Conservation (phyloP, 331 rosid species). For the Rhamnella rubrinervis region DNA sequence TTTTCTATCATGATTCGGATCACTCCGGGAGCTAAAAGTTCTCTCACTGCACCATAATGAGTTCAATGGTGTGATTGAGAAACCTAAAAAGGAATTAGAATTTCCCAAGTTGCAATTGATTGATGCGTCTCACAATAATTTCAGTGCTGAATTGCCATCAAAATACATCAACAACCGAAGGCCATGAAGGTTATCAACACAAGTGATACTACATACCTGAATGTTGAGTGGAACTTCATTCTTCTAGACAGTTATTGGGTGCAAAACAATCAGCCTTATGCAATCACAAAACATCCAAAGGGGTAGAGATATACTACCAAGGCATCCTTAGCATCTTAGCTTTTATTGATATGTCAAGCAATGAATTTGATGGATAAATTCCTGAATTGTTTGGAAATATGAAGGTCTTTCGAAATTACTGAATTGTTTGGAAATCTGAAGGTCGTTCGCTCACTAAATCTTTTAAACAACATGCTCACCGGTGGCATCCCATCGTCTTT, state of each 20-base stretch:
- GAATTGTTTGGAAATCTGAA: too few species aligned
- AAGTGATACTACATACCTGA: neutral
- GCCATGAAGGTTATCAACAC: neutral
- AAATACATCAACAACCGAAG: neutral
- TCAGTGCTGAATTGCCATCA: neutral
- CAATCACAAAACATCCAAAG: neutral
- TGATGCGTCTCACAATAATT: slow-evolving; percentile 1
- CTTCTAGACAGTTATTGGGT: neutral
- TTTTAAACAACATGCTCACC: neutral
- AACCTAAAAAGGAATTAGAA: neutral
- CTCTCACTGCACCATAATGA: neutral
- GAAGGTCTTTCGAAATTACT: too few species aligned
- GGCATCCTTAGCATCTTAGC: neutral
- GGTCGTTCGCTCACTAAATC: neutral
- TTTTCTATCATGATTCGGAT: slow-evolving; percentile 10
- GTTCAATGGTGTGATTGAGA: neutral
- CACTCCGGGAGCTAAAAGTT: neutral
- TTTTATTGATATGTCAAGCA: neutral
- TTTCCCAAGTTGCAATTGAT: slow-evolving; percentile 1
- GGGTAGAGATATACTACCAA: neutral
- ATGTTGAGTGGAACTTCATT: neutral
- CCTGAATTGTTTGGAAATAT: neutral
- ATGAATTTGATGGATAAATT: neutral
- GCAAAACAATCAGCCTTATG: neutral
- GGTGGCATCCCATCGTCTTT: neutral